Conservation (phyloP, 139 green algal species). For the Picochlorum sp. region DNA sequence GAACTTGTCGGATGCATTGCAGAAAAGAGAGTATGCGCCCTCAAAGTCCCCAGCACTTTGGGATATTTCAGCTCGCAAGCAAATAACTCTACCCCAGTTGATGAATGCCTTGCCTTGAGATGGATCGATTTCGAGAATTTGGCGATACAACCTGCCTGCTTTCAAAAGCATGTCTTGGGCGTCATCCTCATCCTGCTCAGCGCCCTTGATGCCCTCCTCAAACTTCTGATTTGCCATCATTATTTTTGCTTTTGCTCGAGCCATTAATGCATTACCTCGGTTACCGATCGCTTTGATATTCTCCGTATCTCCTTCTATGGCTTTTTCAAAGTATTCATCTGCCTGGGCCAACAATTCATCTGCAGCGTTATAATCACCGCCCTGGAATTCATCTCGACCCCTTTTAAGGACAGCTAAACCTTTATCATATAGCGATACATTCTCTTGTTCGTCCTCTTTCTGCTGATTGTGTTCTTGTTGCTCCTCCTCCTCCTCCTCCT, state of each 20-base stretch:
- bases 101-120: conserved; percentile 17
- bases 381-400: background rate
- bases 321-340: conserved; percentile 4
- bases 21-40: conserved; percentile 13
- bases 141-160: conserved; percentile 23
- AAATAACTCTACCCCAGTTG: conserved; percentile 31
- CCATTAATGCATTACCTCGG: conserved; percentile 25
- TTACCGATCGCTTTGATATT: conserved; percentile 25
- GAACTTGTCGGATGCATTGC: conserved; percentile 32
- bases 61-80: conserved; percentile 27
- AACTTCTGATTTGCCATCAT: background rate
- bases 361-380: background rate
- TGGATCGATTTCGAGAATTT: conserved; percentile 16
- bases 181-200: conserved; percentile 9
- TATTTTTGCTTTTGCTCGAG: conserved; percentile 15
- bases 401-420: background rate
- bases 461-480: too few relatives aligned
- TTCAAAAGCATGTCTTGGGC: conserved; percentile 25
- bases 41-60: background rate
- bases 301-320: conserved; percentile 2
- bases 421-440: background rate
- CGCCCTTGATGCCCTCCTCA: background rate
- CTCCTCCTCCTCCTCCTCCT: too few relatives aligned
- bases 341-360: background rate
- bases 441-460: background rate